Evolutionary conservation across 768 basidiomycete genomes (phyloP).

Genomic region (Mycena latifolia): DNA sequence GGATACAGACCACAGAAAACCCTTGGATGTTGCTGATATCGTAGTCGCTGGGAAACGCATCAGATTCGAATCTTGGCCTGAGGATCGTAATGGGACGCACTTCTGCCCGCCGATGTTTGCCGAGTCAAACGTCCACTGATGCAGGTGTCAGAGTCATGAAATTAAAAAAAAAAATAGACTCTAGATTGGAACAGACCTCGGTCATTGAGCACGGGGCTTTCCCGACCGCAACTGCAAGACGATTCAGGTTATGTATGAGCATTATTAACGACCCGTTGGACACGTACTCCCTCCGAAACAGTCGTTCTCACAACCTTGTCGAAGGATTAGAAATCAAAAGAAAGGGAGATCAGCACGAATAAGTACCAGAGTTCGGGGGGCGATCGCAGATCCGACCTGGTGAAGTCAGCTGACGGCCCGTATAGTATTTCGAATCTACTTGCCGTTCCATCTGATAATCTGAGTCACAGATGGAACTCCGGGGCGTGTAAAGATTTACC

Average conservation of each 20-base stretch:
- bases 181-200: neutral
- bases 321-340: neutral
- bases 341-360: neutral
- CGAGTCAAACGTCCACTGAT: constrained; percentile 16
- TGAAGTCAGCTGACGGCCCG: neutral
- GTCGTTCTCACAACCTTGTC: constrained; percentile 11
- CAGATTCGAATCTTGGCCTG: neutral
- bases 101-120: constrained; percentile 15
- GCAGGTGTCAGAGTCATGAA: too few relatives aligned
- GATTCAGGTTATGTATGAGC: neutral
- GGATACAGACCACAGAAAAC: constrained; percentile 6
- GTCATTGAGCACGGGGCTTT: constrained; percentile 17
- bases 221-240: constrained; percentile 2
- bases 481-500: neutral
- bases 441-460: constrained; percentile 17
- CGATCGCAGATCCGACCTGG: constrained; percentile 25
- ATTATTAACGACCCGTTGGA: too few relatives aligned
- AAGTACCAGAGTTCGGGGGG: constrained; percentile 16
- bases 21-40: constrained; percentile 26
- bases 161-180: neutral
- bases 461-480: too few relatives aligned
- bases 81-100: neutral
- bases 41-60: constrained; percentile 6
- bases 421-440: neutral
- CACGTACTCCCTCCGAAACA: constrained; percentile 17